Base-by-base conservation (phyloP, 140 eudicot species). In the Cichorium intybus region DNA sequence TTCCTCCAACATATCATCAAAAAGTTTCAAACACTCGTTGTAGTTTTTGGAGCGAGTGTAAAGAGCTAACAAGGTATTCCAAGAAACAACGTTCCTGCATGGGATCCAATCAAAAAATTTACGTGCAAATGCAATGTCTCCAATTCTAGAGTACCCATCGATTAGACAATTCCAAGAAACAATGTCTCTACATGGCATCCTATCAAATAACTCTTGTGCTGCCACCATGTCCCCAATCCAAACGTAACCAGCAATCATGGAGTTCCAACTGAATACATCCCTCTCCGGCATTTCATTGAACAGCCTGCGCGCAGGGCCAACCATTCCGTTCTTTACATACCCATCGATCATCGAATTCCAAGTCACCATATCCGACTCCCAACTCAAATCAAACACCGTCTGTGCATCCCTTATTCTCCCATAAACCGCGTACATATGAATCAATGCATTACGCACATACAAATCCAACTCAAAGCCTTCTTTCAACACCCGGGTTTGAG, bases 321-420 rank as follows among this genome's bases (percentile, higher is more conserved):
- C 69, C 65, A 75, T 78, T 56, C 83, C 90, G 41, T 83, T 83
- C 77, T 86, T 86, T 46, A 69, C 81, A 66, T 77, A 83, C 70
- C 95, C 90, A 62, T 74, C 88, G 62, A 87, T 70, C 90, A 84
- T 81, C 4, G 86, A 50, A 56, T 81, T 87, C 88, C 88, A 87
- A 24, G 82, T 80, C 68, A 81, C 91, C 72, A 84, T 52, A 79
- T 84, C 95, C 17, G 54, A 49, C n/a, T 74, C 82, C 26, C 62
- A 37, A 70, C 90, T 66, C 63, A 65, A 24, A 76, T 68, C 79
- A 79, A 87, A 84, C 80, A 84, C 80, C 63, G 21, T 75, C 60
- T 55, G 49, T 16, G 87, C 83, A 46, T 76, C 77, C 69, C 41
- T 16, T 14, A 87, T 53, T 7, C 77, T 70, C 69, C 82, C 79